Evolutionary conservation across 768 basidiomycete genomes (phyloP).

Genomic region (Termitomyces bulborhizus): DNA sequence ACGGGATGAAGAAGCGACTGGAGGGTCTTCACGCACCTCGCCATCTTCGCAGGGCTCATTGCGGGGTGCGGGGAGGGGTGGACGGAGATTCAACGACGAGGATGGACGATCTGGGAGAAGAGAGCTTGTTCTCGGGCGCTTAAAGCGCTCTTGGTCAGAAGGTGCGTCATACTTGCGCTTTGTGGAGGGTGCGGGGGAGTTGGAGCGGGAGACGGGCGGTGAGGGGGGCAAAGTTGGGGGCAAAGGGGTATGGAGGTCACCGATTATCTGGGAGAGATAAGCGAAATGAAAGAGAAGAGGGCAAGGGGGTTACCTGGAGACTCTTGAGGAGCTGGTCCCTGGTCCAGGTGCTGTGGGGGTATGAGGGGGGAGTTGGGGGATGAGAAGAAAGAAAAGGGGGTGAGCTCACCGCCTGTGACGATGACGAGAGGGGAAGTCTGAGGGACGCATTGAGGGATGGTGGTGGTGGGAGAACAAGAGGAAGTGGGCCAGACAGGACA

Average conservation of each 20-base stretch:
- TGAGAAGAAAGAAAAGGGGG: slow-evolving; percentile 7
- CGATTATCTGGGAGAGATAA: slow-evolving; percentile 30
- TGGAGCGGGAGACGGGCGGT: slow-evolving; percentile 43
- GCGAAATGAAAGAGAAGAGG: slow-evolving; percentile 2
- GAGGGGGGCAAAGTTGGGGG: slow-evolving; percentile 45
- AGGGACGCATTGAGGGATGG: slow-evolving; percentile 19
- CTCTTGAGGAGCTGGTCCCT: slow-evolving; percentile 42
- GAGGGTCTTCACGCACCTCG: slow-evolving; percentile 44
- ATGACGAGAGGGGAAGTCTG: slow-evolving; percentile 12
- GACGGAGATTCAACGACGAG: not conserved
- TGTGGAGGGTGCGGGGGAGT: slow-evolving; percentile 37
- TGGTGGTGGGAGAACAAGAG: slow-evolving; percentile 42
- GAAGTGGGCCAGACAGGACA: slow-evolving; percentile 16
- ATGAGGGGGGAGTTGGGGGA: slow-evolving; percentile 5
- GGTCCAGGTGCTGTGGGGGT: slow-evolving; percentile 37
- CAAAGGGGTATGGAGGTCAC: slow-evolving; percentile 32
- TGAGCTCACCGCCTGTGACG: slow-evolving; percentile 27
- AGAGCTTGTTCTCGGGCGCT: slow-evolving; percentile 38
- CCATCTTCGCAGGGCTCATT: slow-evolving; percentile 49
- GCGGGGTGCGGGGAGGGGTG: slow-evolving; percentile 21
- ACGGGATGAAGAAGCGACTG: slow-evolving; percentile 20
- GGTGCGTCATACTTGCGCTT: slow-evolving; percentile 43
- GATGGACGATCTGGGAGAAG: slow-evolving; percentile 15
- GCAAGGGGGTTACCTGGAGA: slow-evolving; percentile 31
- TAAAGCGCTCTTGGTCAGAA: slow-evolving; percentile 34